A percentile compares a stretch with the other conserved stretches of the same genome.
These are phyloP conservation scores for Secale cereale DNA, from an alignment of 176 grass and related monocot species.

Conservation along the genomic window DNA sequence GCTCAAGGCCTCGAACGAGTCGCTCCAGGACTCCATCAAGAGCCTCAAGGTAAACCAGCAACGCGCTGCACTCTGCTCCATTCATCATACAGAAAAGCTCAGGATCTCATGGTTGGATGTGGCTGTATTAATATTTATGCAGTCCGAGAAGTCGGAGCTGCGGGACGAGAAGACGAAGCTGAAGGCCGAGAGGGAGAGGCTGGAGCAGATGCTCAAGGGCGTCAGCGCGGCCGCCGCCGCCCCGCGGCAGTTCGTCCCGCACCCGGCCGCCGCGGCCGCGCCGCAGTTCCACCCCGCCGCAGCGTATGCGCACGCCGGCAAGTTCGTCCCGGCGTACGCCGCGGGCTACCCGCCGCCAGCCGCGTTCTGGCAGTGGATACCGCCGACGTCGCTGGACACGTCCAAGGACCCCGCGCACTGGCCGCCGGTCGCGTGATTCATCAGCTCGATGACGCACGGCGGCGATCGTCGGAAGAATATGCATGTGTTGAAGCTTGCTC, in stretches of 20 bases:
- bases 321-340: conserved; percentile 51
- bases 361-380: conserved; percentile 93
- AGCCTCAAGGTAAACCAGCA: conserved; percentile 59
- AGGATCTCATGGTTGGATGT: neutral
- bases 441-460: neutral
- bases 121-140: neutral
- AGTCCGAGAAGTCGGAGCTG: conserved; percentile 85
- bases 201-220: conserved; percentile 83
- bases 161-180: conserved; percentile 86
- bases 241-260: conserved; percentile 52
- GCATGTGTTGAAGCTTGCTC: conserved; percentile 7
- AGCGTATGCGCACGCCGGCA: conserved; percentile 37
- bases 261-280: conserved; percentile 29
- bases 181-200: conserved; percentile 77
- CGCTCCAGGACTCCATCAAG: conserved; percentile 75
- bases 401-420: conserved; percentile 79
- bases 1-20: conserved; percentile 81
- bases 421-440: conserved; percentile 81
- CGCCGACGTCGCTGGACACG: conserved; percentile 83
- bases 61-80: neutral
- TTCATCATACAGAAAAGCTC: neutral
- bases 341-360: conserved; percentile 60
- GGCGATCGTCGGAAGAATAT: neutral
- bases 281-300: conserved; percentile 38
- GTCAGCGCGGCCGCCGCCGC: conserved; percentile 19